Evolutionary conservation across 2,329 filamentous ascomycete genomes (phyloP).

Genomic region (Magnaporthiopsis incrustans): DNA sequence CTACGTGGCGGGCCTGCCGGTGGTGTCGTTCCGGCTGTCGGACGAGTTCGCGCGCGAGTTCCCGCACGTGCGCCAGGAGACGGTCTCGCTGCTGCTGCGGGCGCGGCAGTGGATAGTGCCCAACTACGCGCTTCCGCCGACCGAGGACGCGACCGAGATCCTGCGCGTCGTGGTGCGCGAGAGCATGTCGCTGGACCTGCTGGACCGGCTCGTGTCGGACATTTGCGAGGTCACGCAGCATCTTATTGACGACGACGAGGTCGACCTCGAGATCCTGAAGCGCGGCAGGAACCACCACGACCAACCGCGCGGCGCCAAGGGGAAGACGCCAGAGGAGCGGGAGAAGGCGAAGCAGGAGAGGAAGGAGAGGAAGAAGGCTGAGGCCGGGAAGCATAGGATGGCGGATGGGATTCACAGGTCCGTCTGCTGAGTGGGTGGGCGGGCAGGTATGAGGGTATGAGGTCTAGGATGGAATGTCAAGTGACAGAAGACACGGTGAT

Average conservation of each 20-base stretch:
- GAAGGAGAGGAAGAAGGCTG: conserved; percentile 1
- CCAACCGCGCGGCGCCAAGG: conserved; percentile 3
- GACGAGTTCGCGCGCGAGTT: conserved; percentile 53
- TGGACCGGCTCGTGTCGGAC: conserved; percentile 55
- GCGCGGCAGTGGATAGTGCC: conserved; percentile 65
- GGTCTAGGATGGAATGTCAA: too few species aligned
- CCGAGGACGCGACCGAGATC: conserved; percentile 55
- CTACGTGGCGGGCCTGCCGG: conserved; percentile 58
- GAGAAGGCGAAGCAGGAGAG: conserved; percentile 6
- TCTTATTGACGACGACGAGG: conserved; percentile 44
- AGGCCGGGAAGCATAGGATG: conserved; percentile 15
- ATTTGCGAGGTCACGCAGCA: conserved; percentile 52
- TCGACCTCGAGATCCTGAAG: conserved; percentile 41
- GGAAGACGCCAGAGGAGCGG: conserved; percentile 2
- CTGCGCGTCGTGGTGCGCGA: conserved; percentile 60
- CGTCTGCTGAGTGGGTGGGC: conserved; percentile 13
- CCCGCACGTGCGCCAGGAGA: conserved; percentile 56
- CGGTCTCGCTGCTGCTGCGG: conserved; percentile 52
- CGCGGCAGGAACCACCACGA: conserved; percentile 20
- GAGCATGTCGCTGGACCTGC: conserved; percentile 58
- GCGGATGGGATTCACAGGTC: conserved; percentile 18
- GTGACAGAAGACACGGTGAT: too few species aligned
- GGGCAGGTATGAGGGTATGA: too few species aligned
- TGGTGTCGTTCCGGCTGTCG: conserved; percentile 58
- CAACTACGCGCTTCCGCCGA: conserved; percentile 59